Evolutionary conservation across 2,329 filamentous ascomycete species (phyloP).

Genomic region (Trichoderma arundinaceum): DNA sequence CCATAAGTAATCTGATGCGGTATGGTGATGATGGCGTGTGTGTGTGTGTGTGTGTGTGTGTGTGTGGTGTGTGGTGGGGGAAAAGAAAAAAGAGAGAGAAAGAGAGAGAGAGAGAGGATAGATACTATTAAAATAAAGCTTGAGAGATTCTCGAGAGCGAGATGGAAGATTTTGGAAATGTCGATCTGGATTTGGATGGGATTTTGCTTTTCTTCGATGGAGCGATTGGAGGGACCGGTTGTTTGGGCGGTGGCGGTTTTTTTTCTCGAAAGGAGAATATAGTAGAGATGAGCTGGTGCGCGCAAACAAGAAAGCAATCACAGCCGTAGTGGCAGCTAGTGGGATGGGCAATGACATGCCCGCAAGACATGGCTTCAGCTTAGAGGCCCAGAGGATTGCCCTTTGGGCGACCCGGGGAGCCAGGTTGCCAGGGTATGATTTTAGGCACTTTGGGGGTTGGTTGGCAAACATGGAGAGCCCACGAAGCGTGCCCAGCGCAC

Average conservation of each 20-base stretch:
- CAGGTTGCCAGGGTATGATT: not conserved
- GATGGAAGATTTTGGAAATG: not conserved
- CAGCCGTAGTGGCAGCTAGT: not conserved
- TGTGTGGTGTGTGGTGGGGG: no score
- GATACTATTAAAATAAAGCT: not conserved
- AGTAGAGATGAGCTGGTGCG: not conserved
- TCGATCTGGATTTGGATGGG: constrained; percentile 12
- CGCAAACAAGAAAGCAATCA: not conserved
- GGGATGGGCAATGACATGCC: constrained; percentile 6
- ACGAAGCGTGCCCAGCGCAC: constrained; percentile 15
- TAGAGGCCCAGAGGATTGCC: not conserved
- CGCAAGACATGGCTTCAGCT: constrained; percentile 15
- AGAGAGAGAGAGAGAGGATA: not conserved
- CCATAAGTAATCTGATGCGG: not conserved
- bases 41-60: no score
- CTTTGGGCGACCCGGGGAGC: not conserved
- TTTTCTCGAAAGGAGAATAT: not conserved
- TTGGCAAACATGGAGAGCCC: no score
- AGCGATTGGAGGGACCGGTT: not conserved
- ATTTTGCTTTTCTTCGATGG: constrained; percentile 4
- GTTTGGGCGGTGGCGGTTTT: not conserved
- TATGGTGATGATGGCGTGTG: not conserved
- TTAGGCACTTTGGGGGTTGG: no score
- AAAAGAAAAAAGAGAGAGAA: not conserved
- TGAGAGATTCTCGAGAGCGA: not conserved